These are phyloP conservation scores for Phytophthora sp. DNA, from an alignment of 352 stramenopile genomes.

Conservation along the genomic window DNA sequence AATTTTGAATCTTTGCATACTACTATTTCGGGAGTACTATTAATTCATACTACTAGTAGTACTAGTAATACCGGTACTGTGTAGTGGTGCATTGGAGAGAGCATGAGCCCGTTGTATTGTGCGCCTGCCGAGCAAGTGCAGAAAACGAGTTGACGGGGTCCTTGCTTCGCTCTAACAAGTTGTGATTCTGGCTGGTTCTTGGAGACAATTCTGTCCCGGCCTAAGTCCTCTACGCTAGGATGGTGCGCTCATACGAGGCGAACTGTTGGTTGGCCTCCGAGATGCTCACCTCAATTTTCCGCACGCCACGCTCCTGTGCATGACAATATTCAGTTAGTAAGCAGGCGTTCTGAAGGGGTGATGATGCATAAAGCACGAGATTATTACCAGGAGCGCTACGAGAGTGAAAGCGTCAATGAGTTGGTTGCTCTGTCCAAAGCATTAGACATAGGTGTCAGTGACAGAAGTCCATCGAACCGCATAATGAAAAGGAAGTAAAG, in stretches of 20 bases:
- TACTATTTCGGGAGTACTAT: too few relatives aligned
- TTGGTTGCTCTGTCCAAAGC: constrained; percentile 73
- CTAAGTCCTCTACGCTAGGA: constrained; percentile 49
- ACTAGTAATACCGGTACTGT: too few relatives aligned
- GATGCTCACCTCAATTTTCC: constrained; percentile 94
- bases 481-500: too few relatives aligned
- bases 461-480: neutral
- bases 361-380: neutral
- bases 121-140: constrained; percentile 5
- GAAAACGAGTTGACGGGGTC: constrained; percentile 27
- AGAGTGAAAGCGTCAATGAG: constrained; percentile 88
- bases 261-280: constrained; percentile 93
- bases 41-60: too few relatives aligned
- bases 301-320: constrained; percentile 70
- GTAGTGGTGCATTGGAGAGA: too few relatives aligned
- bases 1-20: too few relatives aligned
- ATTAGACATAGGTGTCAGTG: neutral
- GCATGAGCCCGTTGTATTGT: constrained; percentile 38
- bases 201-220: neutral
- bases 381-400: constrained; percentile 64
- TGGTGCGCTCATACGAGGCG: constrained; percentile 78
- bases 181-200: neutral
- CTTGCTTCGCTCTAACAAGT: constrained; percentile 17
- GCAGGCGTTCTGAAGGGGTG: neutral
- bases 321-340: neutral